Evolutionary conservation across 495 filamentous ascomycete species (phyloP).

Genomic region (Lindgomyces ingoldianus): DNA sequence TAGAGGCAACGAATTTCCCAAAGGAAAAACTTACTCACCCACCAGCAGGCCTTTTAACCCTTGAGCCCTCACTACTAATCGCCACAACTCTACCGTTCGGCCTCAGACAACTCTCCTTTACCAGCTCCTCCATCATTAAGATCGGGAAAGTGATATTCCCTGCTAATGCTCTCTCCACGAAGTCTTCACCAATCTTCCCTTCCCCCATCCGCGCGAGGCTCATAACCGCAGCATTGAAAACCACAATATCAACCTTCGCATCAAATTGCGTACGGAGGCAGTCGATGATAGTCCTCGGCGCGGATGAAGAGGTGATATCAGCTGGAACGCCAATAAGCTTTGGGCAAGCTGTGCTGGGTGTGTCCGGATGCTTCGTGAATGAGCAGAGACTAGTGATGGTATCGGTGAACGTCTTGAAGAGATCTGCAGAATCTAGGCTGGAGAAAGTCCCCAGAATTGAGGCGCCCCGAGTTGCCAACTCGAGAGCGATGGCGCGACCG

Average conservation of each 20-base stretch:
- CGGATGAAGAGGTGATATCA: conserved; percentile 19
- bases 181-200: conserved; percentile 13
- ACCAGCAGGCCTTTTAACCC: conserved; percentile 22
- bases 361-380: not conserved
- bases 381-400: conserved; percentile 21
- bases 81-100: conserved; percentile 28
- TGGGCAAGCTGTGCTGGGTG: not conserved
- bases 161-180: conserved; percentile 18
- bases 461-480: conserved; percentile 32
- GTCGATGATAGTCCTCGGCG: conserved; percentile 3
- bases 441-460: conserved; percentile 35
- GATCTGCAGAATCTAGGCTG: conserved; percentile 20
- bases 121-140: conserved; percentile 32
- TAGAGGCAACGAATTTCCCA: too few species aligned
- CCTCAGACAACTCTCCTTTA: conserved; percentile 14
- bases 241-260: conserved; percentile 34
- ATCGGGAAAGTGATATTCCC: conserved; percentile 35
- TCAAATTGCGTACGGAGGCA: conserved; percentile 22
- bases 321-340: conserved; percentile 32
- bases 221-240: conserved; percentile 37
- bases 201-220: conserved; percentile 26
- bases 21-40: conserved; percentile 17
- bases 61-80: conserved; percentile 31
- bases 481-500: conserved; percentile 35
- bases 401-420: conserved; percentile 29